Conservation (phyloP, 805 yeast genomes). For the Candida nonsorbophila region DNA sequence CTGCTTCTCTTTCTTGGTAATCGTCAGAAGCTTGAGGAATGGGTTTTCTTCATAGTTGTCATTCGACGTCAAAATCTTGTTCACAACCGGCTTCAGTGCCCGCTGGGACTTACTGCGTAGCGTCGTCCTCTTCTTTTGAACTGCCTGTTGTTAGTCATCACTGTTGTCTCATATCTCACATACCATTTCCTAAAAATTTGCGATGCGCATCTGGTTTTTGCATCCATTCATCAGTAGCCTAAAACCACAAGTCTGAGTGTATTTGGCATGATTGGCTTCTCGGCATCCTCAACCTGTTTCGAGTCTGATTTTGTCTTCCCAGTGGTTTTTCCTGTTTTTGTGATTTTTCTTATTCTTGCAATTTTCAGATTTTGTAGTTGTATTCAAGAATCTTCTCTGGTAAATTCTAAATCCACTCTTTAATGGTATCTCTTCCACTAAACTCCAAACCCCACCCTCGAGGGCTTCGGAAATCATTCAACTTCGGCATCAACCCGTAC, state of each 20-base stretch:
- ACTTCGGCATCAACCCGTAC: conserved; percentile 23
- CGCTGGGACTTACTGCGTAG: conserved; percentile 27
- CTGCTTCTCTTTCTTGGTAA: conserved; percentile 50
- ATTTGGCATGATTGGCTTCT: too few species aligned
- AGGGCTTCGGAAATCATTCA: conserved; percentile 27
- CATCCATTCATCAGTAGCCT: conserved; percentile 1
- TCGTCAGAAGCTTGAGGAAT: conserved; percentile 47
- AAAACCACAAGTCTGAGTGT: too few species aligned
- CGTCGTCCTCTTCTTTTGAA: conserved; percentile 28
- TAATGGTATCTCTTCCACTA: too few species aligned
- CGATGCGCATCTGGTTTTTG: conserved; percentile 2
- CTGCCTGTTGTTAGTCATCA: conserved; percentile 3
- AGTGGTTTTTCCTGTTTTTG: too few species aligned
- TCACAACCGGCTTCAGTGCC: conserved; percentile 7
- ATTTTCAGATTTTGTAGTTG: too few species aligned
- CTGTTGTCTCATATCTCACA: conserved; percentile 2
- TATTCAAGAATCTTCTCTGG: too few species aligned
- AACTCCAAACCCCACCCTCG: too few species aligned
- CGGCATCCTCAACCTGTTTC: too few species aligned
- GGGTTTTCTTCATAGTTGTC: conserved; percentile 38
- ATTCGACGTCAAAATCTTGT: conserved; percentile 10
- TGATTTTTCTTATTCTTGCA: too few species aligned
- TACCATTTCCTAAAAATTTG: conserved; percentile 6
- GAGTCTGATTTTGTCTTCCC: too few species aligned
- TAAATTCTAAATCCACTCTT: too few species aligned